Conservation (phyloP, 2,329 filamentous ascomycete species). For the Cordyceps militaris region DNA sequence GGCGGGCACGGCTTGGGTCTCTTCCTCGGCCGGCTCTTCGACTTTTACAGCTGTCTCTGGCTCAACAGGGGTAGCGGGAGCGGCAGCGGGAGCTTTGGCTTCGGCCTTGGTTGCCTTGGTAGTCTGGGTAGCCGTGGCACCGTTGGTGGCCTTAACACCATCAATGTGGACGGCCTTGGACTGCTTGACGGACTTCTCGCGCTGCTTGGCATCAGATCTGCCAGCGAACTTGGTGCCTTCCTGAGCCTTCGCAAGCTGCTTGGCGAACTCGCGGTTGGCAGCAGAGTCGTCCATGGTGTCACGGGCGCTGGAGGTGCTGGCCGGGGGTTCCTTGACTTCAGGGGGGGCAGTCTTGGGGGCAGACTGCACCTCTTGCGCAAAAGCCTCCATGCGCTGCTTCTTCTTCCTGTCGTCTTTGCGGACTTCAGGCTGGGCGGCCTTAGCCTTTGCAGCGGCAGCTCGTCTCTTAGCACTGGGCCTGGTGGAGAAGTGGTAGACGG, state of each 20-base stretch:
- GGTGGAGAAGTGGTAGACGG: slow-evolving; percentile 30
- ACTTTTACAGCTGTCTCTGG: slow-evolving; percentile 47
- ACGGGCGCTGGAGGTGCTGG: slow-evolving; percentile 22
- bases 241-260: slow-evolving; percentile 63
- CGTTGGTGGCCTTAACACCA: slow-evolving; percentile 29
- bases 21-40: slow-evolving; percentile 74
- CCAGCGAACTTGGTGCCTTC: slow-evolving; percentile 56
- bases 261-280: slow-evolving; percentile 70
- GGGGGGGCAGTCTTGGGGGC: slow-evolving; percentile 29
- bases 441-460: slow-evolving; percentile 21
- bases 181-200: slow-evolving; percentile 64
- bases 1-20: slow-evolving; percentile 61
- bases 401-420: slow-evolving; percentile 38
- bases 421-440: slow-evolving; percentile 24
- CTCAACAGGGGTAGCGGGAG: slow-evolving; percentile 30
- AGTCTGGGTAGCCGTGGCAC: too few species aligned
- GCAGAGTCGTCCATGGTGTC: slow-evolving; percentile 51
- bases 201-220: slow-evolving; percentile 53
- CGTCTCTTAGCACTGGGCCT: slow-evolving; percentile 26
- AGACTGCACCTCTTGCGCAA: slow-evolving; percentile 30
- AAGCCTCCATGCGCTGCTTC: slow-evolving; percentile 39
- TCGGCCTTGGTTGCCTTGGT: slow-evolving; percentile 50
- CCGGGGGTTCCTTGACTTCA: slow-evolving; percentile 23
- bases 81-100: slow-evolving; percentile 46
- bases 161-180: slow-evolving; percentile 50